Percentiles rank a stretch among this genome's conserved stretches.
These are phyloP conservation scores for Santalum album DNA, from an alignment of 164 flowering plant species.

Conservation along the genomic window DNA sequence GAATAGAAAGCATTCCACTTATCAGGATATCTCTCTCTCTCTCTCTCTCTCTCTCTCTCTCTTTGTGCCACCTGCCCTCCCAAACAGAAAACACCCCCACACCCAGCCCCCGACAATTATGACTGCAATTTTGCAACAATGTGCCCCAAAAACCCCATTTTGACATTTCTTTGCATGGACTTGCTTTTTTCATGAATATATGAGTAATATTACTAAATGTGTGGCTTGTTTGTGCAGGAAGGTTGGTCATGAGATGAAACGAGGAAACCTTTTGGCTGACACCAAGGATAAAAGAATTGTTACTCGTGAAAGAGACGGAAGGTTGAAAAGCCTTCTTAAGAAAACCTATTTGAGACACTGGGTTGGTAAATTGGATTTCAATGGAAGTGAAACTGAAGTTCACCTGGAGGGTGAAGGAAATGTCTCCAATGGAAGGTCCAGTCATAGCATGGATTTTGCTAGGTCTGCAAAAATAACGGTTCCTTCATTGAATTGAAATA, in stretches of 20 bases:
- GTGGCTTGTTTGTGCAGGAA: conserved; percentile 36
- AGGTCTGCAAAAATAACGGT: conserved; percentile 36
- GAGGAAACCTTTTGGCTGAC: conserved; percentile 22
- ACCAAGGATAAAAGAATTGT: conserved; percentile 24
- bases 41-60: too few species aligned
- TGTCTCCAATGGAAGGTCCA: conserved; percentile 21
- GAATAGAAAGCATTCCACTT: too few species aligned
- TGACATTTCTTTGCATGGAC: too few species aligned
- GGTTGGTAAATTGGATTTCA: conserved; percentile 36
- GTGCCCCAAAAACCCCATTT: too few species aligned
- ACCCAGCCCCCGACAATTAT: too few species aligned
- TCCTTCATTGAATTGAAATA: too few species aligned
- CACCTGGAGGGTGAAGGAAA: conserved; percentile 23
- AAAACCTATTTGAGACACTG: conserved; percentile 61
- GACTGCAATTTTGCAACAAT: too few species aligned
- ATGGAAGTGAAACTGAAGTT: conserved; percentile 30
- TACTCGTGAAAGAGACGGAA: conserved; percentile 54
- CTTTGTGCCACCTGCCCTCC: too few species aligned
- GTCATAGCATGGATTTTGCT: conserved; percentile 51
- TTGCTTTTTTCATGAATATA: too few species aligned
- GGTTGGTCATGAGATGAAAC: conserved; percentile 23
- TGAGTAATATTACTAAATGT: not conserved
- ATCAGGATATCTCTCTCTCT: too few species aligned
- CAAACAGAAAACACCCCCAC: too few species aligned
- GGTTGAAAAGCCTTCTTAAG: conserved; percentile 58